These are phyloP conservation scores for Penstemon eatonii DNA, from an alignment of 257 asterid genomes.

Conservation along the genomic window DNA sequence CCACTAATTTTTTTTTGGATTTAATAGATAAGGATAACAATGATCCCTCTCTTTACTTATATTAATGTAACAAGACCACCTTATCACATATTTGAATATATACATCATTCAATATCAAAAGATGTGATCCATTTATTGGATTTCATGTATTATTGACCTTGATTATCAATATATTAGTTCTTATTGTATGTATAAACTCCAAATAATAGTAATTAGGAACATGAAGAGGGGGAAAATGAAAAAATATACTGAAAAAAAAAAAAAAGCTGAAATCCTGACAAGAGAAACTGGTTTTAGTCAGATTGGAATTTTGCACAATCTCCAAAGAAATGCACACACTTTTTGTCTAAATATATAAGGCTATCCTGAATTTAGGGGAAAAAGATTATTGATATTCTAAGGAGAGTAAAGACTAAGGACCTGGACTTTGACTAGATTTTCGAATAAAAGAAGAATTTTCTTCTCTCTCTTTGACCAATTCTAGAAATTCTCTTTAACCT, in stretches of 20 bases:
- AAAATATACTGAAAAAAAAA: neutral
- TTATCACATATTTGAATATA: no score
- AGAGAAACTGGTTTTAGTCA: slow-evolving; percentile 49
- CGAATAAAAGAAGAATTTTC: slow-evolving; percentile 7
- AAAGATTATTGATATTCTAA: slow-evolving; percentile 44
- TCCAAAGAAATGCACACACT: slow-evolving; percentile 58
- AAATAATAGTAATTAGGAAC: neutral
- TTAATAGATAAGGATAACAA: slow-evolving; percentile 21
- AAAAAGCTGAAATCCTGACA: slow-evolving; percentile 38
- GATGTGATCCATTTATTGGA: no score
- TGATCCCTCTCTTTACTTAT: slow-evolving; percentile 7
- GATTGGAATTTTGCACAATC: slow-evolving; percentile 68
- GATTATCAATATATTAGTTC: no score
- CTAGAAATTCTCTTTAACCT: neutral
- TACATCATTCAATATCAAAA: no score
- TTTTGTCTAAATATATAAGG: slow-evolving; percentile 50
- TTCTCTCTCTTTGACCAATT: slow-evolving; percentile 32
- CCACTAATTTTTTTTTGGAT: slow-evolving; percentile 45
- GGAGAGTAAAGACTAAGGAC: slow-evolving; percentile 39
- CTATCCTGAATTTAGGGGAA: slow-evolving; percentile 70
- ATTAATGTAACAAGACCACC: no score
- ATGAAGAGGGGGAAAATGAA: neutral
- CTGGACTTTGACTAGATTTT: slow-evolving; percentile 48
- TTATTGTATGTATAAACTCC: neutral
- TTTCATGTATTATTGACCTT: no score